phyloP scores from a whole-genome alignment of 140 eudicot species.

The Bidens hawaiensis region DNA sequence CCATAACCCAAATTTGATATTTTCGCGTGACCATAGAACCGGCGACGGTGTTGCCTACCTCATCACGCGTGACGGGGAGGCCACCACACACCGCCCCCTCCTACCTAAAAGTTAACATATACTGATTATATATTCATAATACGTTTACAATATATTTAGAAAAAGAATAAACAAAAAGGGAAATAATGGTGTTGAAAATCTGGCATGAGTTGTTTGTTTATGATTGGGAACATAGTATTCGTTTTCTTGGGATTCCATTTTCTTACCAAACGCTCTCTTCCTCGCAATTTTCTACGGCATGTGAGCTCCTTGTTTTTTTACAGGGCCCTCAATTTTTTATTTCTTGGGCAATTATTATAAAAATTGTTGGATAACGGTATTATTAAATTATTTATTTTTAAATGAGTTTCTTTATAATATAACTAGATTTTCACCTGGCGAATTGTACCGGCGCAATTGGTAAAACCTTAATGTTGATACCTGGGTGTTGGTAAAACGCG shows the following conservation, averaged over 20 bases:
- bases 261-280: constrained; percentile 22
- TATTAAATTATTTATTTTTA: not conserved
- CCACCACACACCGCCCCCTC: too few relatives aligned
- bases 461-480: too few relatives aligned
- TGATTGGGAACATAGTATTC: constrained; percentile 38
- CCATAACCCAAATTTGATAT: too few relatives aligned
- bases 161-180: not conserved
- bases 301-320: constrained; percentile 25
- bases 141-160: not conserved
- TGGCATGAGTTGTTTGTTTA: constrained; percentile 25
- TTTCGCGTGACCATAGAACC: too few relatives aligned
- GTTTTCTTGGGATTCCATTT: constrained; percentile 34
- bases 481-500: too few relatives aligned
- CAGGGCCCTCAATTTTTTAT: constrained; percentile 12
- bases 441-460: too few relatives aligned
- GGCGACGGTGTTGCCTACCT: too few relatives aligned
- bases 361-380: not conserved
- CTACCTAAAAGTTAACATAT: too few relatives aligned
- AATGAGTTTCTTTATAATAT: not conserved
- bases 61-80: too few relatives aligned
- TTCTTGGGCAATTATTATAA: constrained; percentile 1
- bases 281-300: constrained; percentile 13
- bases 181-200: constrained; percentile 11
- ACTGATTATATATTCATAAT: too few relatives aligned
- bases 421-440: too few relatives aligned